A percentile compares a stretch with the other conserved stretches of the same genome.
Evolutionary conservation across 2,329 filamentous ascomycete genomes (phyloP).

Genomic region (Domatiomyces globalis): DNA sequence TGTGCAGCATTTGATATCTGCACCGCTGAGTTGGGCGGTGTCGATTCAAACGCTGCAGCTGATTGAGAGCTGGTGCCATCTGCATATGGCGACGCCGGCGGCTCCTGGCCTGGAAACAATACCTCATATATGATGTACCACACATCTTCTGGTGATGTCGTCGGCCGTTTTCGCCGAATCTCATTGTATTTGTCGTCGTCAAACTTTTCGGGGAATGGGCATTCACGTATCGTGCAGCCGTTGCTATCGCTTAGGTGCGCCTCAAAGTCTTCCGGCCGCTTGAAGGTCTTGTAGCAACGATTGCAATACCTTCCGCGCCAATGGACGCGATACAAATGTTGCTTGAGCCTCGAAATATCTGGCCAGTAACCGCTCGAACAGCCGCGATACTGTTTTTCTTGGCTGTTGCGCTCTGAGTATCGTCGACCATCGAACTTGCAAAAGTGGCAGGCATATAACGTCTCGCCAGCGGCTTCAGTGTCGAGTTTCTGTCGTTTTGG

Average conservation of each 20-base stretch:
- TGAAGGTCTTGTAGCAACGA: constrained; percentile 12
- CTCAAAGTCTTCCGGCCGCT: constrained; percentile 8
- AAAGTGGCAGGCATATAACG: constrained; percentile 16
- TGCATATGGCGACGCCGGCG: constrained; percentile 14
- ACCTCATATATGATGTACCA: constrained; percentile 16
- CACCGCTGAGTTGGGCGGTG: constrained; percentile 3
- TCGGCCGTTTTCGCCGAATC: constrained; percentile 15
- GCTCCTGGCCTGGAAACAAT: constrained; percentile 13
- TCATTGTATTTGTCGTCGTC: constrained; percentile 11
- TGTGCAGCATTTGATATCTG: constrained; percentile 6
- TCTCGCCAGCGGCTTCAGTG: constrained; percentile 2
- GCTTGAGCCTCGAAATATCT: constrained; percentile 17
- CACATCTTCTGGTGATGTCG: constrained; percentile 11
- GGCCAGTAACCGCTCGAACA: constrained; percentile 15
- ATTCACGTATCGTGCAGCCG: constrained; percentile 9
- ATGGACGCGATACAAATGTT: constrained; percentile 18
- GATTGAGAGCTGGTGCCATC: constrained; percentile 5
- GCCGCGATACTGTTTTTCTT: constrained; percentile 14
- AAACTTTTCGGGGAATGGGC: constrained; percentile 17
- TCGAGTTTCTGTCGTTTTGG: constrained; percentile 15
- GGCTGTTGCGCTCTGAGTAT: constrained; percentile 14
- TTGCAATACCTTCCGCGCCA: constrained; percentile 10
- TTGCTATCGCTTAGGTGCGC: constrained; percentile 4
- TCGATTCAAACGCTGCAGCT: constrained; percentile 1
- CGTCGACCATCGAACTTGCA: constrained; percentile 14